Evolutionary conservation across 2,329 filamentous ascomycete species (phyloP).

Genomic region (Chrysoporthe deuterocubensis): DNA sequence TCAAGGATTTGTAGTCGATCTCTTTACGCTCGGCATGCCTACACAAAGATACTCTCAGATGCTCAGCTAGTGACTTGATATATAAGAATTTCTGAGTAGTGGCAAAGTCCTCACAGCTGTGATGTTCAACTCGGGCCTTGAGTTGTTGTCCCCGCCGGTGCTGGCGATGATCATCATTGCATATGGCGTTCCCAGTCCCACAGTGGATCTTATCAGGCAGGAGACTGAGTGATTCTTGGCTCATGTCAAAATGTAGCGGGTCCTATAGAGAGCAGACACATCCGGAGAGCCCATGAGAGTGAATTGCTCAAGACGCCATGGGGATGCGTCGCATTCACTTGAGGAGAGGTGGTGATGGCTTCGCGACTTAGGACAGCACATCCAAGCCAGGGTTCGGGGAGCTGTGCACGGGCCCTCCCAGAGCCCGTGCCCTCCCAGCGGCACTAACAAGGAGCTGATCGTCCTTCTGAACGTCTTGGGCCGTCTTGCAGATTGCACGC

Average conservation of each 20-base stretch:
- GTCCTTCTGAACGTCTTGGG: neutral
- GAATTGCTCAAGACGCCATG: neutral
- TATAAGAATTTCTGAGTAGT: no score
- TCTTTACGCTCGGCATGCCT: no score
- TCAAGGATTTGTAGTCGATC: no score
- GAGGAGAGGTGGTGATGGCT: slow-evolving; percentile 1
- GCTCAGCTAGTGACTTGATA: no score
- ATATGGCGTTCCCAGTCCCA: no score
- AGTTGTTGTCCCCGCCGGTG: no score
- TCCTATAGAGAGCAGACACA: neutral
- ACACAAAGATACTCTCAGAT: no score
- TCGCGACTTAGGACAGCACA: neutral
- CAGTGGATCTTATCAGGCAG: neutral
- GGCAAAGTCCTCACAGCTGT: no score
- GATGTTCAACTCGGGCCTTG: no score
- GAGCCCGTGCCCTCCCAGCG: neutral
- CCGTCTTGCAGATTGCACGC: slow-evolving; percentile 13
- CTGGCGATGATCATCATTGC: no score
- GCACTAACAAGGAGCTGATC: neutral
- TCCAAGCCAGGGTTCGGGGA: neutral
- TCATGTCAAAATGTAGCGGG: neutral
- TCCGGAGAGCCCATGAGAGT: fast-evolving
- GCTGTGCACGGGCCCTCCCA: neutral
- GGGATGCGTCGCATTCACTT: neutral
- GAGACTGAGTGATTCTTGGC: neutral